A percentile compares a stretch with the other conserved stretches of the same genome.
phyloP scores from a whole-genome alignment of 2,329 filamentous ascomycete species.

The Raffaelea albimanens region DNA sequence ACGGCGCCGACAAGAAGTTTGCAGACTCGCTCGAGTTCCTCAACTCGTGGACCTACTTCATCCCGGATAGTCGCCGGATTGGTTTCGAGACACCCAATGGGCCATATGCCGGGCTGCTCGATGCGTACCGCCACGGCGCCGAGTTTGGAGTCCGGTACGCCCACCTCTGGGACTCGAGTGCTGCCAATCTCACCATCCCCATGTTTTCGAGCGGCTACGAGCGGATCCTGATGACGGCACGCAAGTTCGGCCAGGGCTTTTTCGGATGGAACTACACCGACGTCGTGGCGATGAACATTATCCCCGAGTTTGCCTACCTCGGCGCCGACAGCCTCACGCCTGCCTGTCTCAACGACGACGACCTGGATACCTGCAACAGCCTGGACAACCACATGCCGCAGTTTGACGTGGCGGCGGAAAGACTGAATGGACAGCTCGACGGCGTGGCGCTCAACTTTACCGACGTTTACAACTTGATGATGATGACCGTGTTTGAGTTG shows the following conservation, averaged over 20 bases:
- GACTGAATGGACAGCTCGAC: conserved; percentile 5
- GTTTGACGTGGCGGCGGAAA: conserved; percentile 5
- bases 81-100: conserved; percentile 10
- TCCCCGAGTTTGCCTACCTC: conserved; percentile 8
- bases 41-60: conserved; percentile 9
- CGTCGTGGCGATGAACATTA: conserved; percentile 47
- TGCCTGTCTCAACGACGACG: conserved; percentile 41
- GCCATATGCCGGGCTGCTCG: conserved; percentile 9
- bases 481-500: conserved; percentile 11
- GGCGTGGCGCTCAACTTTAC: conserved; percentile 4
- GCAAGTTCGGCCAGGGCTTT: conserved; percentile 52
- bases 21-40: conserved; percentile 6
- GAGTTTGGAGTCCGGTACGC: conserved; percentile 11
- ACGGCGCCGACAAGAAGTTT: not conserved
- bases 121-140: conserved; percentile 9
- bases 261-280: conserved; percentile 44
- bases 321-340: conserved; percentile 43
- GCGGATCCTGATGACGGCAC: conserved; percentile 51
- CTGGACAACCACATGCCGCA: conserved; percentile 9
- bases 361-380: conserved; percentile 14
- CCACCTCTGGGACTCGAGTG: conserved; percentile 10
- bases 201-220: conserved; percentile 38
- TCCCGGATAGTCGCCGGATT: conserved; percentile 4
- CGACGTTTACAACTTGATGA: conserved; percentile 11
- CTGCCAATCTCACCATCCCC: conserved; percentile 8